These are phyloP conservation scores for Colletotrichum musae DNA, from an alignment of 2,329 filamentous ascomycete species.

Conservation along the genomic window DNA sequence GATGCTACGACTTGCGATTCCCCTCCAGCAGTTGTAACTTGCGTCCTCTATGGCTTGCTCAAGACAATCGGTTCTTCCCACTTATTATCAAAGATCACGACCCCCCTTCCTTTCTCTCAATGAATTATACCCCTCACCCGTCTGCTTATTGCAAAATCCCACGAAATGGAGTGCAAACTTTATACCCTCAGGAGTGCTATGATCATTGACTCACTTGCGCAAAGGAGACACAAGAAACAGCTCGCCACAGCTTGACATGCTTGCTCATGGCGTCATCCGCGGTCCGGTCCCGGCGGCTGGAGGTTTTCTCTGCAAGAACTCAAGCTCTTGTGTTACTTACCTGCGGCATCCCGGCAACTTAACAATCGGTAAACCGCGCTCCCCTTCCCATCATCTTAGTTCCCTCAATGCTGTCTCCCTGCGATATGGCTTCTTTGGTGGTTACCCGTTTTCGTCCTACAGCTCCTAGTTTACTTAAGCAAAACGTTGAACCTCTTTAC, in stretches of 20 bases:
- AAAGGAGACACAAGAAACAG: not conserved
- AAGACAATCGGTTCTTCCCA: no score
- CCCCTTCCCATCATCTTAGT: not conserved
- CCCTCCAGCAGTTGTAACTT: no score
- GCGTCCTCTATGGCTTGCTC: no score
- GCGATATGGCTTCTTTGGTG: no score
- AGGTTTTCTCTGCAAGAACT: constrained; percentile 8
- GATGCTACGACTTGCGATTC: not conserved
- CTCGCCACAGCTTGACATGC: not conserved
- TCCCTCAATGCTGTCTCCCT: not conserved
- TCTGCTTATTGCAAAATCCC: no score
- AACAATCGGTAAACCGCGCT: not conserved
- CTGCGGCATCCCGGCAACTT: constrained; percentile 11
- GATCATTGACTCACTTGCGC: no score
- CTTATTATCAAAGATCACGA: no score
- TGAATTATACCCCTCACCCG: no score
- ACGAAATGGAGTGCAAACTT: no score
- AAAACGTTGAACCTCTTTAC: not conserved
- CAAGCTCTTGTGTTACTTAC: constrained; percentile 4
- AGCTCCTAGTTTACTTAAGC: no score
- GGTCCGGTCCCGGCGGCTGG: not conserved
- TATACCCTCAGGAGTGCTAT: no score
- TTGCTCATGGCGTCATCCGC: not conserved
- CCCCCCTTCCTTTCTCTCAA: no score
- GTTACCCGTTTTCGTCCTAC: not conserved